Evolutionary conservation across 257 asterid genomes (phyloP).

Genomic region (Anisodus tanguticus): DNA sequence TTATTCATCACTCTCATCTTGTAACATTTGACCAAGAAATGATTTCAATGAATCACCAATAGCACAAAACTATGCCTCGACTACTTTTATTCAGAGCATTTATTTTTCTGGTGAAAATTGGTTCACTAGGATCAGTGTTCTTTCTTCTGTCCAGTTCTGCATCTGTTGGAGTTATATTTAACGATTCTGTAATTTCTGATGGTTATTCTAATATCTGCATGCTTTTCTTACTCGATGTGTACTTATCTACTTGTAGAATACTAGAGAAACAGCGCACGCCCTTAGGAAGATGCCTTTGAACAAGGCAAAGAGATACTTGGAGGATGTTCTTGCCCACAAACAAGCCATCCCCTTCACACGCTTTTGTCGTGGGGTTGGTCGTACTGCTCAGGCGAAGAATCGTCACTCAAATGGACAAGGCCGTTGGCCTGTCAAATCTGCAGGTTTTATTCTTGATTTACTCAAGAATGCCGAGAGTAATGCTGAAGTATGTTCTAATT

Average conservation of each 20-base stretch:
- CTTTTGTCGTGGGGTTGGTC: slow-evolving; percentile 69
- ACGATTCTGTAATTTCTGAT: neutral
- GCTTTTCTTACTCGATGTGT: neutral
- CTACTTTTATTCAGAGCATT: neutral
- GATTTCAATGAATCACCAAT: neutral
- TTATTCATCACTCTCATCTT: neutral
- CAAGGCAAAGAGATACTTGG: slow-evolving; percentile 88
- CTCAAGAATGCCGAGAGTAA: slow-evolving; percentile 89
- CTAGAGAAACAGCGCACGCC: slow-evolving; percentile 90
- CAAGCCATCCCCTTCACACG: slow-evolving; percentile 74
- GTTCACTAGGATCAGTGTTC: neutral
- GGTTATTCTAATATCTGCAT: neutral
- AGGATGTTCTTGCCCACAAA: slow-evolving; percentile 87
- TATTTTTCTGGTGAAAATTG: neutral
- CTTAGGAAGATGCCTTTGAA: slow-evolving; percentile 65
- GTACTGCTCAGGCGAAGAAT: slow-evolving; percentile 94
- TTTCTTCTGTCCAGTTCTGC: neutral
- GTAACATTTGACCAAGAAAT: neutral
- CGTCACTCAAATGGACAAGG: slow-evolving; percentile 90
- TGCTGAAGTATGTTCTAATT: slow-evolving; percentile 62
- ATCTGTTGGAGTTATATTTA: neutral
- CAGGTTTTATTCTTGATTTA: slow-evolving; percentile 68
- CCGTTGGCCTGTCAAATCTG: slow-evolving; percentile 93
- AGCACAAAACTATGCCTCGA: neutral
- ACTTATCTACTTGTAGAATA: slow-evolving; percentile 52